phyloP scores from a whole-genome alignment of 2,329 filamentous ascomycete species.

The Alternaria alternata region DNA sequence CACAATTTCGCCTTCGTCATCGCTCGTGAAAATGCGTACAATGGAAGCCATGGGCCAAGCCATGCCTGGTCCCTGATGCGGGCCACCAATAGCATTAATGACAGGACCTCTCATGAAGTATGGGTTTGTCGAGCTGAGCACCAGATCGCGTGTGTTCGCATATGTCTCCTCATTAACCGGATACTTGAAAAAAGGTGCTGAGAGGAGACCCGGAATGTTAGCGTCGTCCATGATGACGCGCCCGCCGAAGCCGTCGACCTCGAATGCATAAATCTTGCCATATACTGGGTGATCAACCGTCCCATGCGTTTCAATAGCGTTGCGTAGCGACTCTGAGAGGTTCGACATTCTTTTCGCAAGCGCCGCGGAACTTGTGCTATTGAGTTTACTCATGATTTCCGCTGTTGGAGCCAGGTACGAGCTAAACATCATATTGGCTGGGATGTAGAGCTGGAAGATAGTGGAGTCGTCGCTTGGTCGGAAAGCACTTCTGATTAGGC shows the following conservation, averaged over 20 bases:
- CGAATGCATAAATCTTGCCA: slow-evolving; percentile 58
- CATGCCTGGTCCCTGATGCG: slow-evolving; percentile 56
- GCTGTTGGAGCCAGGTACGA: slow-evolving; percentile 65
- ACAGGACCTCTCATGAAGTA: slow-evolving; percentile 61
- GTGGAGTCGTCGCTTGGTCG: slow-evolving; percentile 60
- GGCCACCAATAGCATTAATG: slow-evolving; percentile 59
- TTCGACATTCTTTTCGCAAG: slow-evolving; percentile 65
- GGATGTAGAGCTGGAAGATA: slow-evolving; percentile 60
- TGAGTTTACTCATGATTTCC: slow-evolving; percentile 62
- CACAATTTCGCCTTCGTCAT: slow-evolving; percentile 57
- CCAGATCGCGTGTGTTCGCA: slow-evolving; percentile 55
- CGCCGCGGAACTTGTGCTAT: slow-evolving; percentile 54
- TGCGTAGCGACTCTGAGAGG: slow-evolving; percentile 58
- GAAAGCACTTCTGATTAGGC: slow-evolving; percentile 60
- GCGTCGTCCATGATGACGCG: slow-evolving; percentile 75
- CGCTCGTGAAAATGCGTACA: slow-evolving; percentile 59
- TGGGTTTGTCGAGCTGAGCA: slow-evolving; percentile 57
- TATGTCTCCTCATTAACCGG: slow-evolving; percentile 54
- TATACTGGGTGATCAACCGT: slow-evolving; percentile 50
- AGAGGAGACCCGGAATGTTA: slow-evolving; percentile 73
- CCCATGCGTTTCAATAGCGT: slow-evolving; percentile 56
- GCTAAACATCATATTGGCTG: slow-evolving; percentile 75
- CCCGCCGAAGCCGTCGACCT: slow-evolving; percentile 57
- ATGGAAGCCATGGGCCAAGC: slow-evolving; percentile 64
- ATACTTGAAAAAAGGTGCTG: slow-evolving; percentile 71